Conservation (phyloP, 2,329 filamentous ascomycete species). For the Tolypocladium ovalisporum region DNA sequence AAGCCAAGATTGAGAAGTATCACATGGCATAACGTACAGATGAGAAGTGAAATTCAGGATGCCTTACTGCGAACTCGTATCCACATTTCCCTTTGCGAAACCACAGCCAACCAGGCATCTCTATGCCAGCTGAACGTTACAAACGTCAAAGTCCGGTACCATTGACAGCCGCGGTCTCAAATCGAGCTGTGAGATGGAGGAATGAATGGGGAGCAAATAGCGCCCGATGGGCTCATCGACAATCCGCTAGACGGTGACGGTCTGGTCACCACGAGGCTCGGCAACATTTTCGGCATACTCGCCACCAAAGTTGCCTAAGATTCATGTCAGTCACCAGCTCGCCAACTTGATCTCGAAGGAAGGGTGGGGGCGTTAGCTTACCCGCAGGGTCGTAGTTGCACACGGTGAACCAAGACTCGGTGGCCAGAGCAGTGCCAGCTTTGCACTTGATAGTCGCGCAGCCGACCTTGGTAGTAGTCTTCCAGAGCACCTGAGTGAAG, state of each 20-base stretch:
- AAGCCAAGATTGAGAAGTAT: slow-evolving; percentile 21
- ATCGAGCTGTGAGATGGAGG: neutral
- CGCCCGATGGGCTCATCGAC: neutral
- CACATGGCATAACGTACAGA: slow-evolving; percentile 23
- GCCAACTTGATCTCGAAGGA: neutral
- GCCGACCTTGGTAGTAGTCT: slow-evolving; percentile 23
- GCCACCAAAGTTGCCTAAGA: slow-evolving; percentile 40
- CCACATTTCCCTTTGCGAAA: neutral
- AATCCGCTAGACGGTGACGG: slow-evolving; percentile 14
- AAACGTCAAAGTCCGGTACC: neutral
- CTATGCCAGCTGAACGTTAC: neutral
- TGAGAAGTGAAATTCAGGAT: slow-evolving; percentile 18
- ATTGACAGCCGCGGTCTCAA: neutral
- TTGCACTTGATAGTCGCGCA: slow-evolving; percentile 62
- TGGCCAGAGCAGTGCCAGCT: slow-evolving; percentile 31
- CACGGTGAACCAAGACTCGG: slow-evolving; percentile 64
- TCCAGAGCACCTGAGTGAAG: slow-evolving; percentile 33
- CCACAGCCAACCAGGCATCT: neutral
- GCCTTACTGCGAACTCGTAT: slow-evolving; percentile 1
- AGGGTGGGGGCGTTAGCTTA: slow-evolving; percentile 28
- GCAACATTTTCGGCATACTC: slow-evolving; percentile 39
- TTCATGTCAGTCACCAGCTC: neutral
- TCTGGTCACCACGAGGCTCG: slow-evolving; percentile 18
- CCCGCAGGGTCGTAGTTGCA: slow-evolving; percentile 77
- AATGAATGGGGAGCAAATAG: neutral